Base-by-base conservation (phyloP, 2,329 filamentous ascomycete genomes). In the Apiospora sp. region DNA sequence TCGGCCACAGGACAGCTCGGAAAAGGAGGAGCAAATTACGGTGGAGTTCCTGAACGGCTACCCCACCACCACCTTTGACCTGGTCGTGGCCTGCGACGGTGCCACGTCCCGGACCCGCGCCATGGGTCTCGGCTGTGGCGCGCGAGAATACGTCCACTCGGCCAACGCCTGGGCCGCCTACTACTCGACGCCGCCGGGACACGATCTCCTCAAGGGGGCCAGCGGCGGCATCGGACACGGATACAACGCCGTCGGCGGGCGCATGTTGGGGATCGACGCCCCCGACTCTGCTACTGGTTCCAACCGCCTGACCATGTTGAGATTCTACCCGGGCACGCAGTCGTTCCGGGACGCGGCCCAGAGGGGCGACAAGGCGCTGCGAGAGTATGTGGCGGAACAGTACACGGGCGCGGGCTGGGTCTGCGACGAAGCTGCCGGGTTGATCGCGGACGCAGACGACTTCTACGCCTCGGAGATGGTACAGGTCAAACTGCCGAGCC, bases 1-100 rank as follows among this genome's bases (percentile, higher is more conserved):
- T 4, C 34, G 24, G 61, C 8, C n/a, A 8, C 49, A 16, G 13
- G 22, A 22, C 61, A 75, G 74, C 19, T 73, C 76, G 5, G 75
- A 79, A 10, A 77, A 80, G n/a, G 79, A 79, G n/a, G 79, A 79
- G 0, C 80, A 81, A 3, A 76, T 85, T 67, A 79, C 74, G 2
- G 83, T 87, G 43, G 80, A 84, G 43, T 86, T 87, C 73, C 75
- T 79, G 19, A 84, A 84, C 58, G 79, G 82, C 37, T 74, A 77
- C 4, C 80, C 80, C 10, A 74, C 80, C 6, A 69, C 81, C 4
- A 76, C 82, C n/a, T 87, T 80, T 73, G 86, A 87, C 71, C 73
- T 91, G 0, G 79, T 91, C 0, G 83, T 91, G 58, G 88, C 86
- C 13, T 87, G 88, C 3, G 89, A 91, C 75, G 89, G 89, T 0